Conservation (phyloP, 163 green algal species). For the Scenedesmus sp. region DNA sequence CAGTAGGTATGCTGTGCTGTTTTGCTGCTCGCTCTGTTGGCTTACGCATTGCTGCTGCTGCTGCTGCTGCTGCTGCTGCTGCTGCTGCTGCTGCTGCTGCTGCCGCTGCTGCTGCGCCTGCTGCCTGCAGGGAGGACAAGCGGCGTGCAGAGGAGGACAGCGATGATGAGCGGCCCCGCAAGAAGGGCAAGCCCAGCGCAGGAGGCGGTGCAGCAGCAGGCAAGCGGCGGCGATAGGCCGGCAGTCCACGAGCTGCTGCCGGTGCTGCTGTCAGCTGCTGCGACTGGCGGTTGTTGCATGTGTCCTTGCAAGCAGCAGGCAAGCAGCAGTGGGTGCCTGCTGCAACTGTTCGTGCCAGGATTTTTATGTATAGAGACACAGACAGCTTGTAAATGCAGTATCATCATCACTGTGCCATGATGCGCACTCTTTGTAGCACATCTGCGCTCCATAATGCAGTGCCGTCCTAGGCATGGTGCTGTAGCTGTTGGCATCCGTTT, state of each 20-base stretch:
- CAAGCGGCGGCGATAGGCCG: constrained; percentile 39
- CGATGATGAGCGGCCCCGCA: constrained; percentile 66
- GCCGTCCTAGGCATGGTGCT: not conserved
- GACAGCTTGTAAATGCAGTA: no score
- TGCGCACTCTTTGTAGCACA: no score
- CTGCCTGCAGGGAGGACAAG: constrained; percentile 67
- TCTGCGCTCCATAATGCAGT: not conserved
- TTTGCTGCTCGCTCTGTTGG: not conserved
- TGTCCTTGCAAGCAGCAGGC: not conserved
- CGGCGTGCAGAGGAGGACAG: constrained; percentile 58
- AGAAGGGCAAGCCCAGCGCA: constrained; percentile 56
- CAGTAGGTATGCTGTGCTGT: no score
- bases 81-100: not conserved
- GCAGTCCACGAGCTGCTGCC: no score
- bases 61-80: not conserved
- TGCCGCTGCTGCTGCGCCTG: not conserved
- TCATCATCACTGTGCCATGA: not conserved
- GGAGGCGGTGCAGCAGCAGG: constrained; percentile 40
- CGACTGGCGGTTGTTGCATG: not conserved
- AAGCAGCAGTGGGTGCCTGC: no score
- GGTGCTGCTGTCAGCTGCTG: not conserved
- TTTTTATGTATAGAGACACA: not conserved
- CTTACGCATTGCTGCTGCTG: not conserved
- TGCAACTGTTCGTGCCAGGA: no score
- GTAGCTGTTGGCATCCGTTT: not conserved